Conservation (phyloP, 371 early-diverging fungal genomes). For the Lichtheimia hyalospora region DNA sequence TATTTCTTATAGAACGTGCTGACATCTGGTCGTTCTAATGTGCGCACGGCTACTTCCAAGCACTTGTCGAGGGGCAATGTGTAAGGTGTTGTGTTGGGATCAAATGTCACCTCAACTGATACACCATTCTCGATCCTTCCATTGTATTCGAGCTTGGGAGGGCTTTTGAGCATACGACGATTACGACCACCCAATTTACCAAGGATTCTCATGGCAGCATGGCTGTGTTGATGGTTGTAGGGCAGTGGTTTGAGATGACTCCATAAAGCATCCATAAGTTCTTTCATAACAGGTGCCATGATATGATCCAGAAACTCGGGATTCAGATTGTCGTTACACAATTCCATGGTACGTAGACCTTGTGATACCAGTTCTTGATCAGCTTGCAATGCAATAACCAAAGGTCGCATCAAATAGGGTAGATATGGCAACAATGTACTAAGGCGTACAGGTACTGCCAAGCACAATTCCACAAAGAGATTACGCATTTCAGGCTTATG, state of each 20-base stretch:
- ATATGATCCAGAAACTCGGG: slow-evolving; percentile 97
- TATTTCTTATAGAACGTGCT: slow-evolving; percentile 59
- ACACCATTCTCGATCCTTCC: slow-evolving; percentile 60
- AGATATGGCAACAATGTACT: slow-evolving; percentile 94
- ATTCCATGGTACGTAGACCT: slow-evolving; percentile 95
- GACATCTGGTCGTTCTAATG: slow-evolving; percentile 55
- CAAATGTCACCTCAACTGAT: slow-evolving; percentile 64
- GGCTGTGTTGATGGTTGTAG: slow-evolving; percentile 79
- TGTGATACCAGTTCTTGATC: slow-evolving; percentile 92
- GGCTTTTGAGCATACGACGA: slow-evolving; percentile 73
- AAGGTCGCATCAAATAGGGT: slow-evolving; percentile 93
- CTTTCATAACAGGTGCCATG: slow-evolving; percentile 90
- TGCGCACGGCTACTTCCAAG: slow-evolving; percentile 53
- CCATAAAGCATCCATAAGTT: slow-evolving; percentile 92
- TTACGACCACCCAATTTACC: slow-evolving; percentile 97
- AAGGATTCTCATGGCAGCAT: slow-evolving; percentile 89
- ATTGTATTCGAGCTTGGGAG: slow-evolving; percentile 57
- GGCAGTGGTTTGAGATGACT: slow-evolving; percentile 86
- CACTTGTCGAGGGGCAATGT: slow-evolving; percentile 58
- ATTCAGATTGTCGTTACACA: slow-evolving; percentile 97
- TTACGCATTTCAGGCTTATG: slow-evolving; percentile 86
- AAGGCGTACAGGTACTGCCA: slow-evolving; percentile 97
- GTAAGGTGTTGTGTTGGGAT: slow-evolving; percentile 52
- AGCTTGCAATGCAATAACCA: slow-evolving; percentile 91
- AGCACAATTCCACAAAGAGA: slow-evolving; percentile 84